phyloP scores from a whole-genome alignment of 345 rosid species.

The Clarkia xantiana region DNA sequence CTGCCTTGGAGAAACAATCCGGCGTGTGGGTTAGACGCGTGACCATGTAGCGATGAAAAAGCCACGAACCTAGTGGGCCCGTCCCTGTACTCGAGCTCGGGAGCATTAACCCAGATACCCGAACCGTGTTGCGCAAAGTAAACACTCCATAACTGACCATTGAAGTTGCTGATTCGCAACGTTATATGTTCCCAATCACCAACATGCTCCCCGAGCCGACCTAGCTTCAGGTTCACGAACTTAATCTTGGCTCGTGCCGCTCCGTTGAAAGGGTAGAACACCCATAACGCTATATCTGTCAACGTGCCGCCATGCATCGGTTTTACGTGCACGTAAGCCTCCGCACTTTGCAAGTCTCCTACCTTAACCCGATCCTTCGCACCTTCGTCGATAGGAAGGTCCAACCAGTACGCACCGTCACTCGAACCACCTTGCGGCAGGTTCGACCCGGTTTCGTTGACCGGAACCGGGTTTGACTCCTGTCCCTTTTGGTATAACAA shows the following conservation, averaged over 20 bases:
- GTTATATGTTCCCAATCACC: constrained; percentile 20
- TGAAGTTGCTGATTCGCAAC: constrained; percentile 14
- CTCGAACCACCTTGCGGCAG: constrained; percentile 14
- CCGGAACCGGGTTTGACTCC: constrained; percentile 8
- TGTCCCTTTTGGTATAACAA: constrained; percentile 12
- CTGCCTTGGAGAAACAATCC: constrained; percentile 11
- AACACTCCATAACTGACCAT: constrained; percentile 9
- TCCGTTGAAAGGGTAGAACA: constrained; percentile 18
- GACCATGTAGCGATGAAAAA: constrained; percentile 14
- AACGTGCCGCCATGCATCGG: constrained; percentile 13
- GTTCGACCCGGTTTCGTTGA: constrained; percentile 10
- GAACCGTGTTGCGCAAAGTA: constrained; percentile 8
- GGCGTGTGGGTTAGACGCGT: constrained; percentile 1
- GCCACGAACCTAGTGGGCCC: constrained; percentile 8
- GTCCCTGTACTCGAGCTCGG: constrained; percentile 11
- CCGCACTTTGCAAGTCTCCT: constrained; percentile 10
- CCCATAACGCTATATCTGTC: constrained; percentile 12
- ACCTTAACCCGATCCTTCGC: constrained; percentile 11
- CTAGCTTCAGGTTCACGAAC: constrained; percentile 5
- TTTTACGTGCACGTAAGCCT: constrained; percentile 11
- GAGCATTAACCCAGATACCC: constrained; percentile 10
- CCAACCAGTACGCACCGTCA: constrained; percentile 13
- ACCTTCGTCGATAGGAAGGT: constrained; percentile 11
- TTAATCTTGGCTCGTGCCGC: constrained; percentile 12
- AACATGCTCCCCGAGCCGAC: constrained; percentile 11